Percentiles rank a stretch among this genome's conserved stretches.
phyloP scores from a whole-genome alignment of 345 rosid species.

The Melastoma malabathricum region DNA sequence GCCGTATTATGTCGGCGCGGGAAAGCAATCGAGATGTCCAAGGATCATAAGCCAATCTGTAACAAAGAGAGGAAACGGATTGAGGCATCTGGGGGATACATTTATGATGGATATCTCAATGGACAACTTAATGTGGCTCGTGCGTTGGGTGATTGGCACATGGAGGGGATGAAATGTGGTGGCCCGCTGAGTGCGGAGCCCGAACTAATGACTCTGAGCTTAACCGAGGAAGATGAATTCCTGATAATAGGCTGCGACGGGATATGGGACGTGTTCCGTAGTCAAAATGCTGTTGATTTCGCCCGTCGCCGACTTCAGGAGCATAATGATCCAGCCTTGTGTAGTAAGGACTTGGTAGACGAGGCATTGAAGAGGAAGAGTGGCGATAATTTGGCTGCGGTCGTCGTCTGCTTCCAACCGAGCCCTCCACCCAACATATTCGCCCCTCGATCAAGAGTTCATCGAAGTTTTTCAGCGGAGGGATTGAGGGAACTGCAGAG shows the following conservation, averaged over 20 bases:
- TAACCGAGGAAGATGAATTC: slow-evolving; percentile 68
- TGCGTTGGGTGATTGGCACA: slow-evolving; percentile 86
- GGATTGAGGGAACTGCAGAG: slow-evolving; percentile 69
- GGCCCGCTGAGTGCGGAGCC: slow-evolving; percentile 88
- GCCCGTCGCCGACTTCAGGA: slow-evolving; percentile 73
- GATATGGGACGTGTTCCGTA: slow-evolving; percentile 83
- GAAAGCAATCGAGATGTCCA: slow-evolving; percentile 73
- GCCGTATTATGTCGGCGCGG: slow-evolving; percentile 76
- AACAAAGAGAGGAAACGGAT: slow-evolving; percentile 49
- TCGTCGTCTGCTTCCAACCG: slow-evolving; percentile 65
- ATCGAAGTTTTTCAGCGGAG: slow-evolving; percentile 59
- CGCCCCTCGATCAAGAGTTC: slow-evolving; percentile 53
- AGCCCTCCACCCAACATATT: slow-evolving; percentile 58
- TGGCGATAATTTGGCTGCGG: slow-evolving; percentile 59
- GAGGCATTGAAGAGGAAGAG: slow-evolving; percentile 88
- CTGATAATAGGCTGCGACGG: slow-evolving; percentile 80
- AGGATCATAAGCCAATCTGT: slow-evolving; percentile 76
- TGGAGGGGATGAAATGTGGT: slow-evolving; percentile 72
- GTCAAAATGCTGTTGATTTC: slow-evolving; percentile 84
- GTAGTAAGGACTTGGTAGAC: slow-evolving; percentile 62
- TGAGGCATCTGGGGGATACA: slow-evolving; percentile 60
- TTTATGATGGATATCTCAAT: slow-evolving; percentile 62
- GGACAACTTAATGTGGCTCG: slow-evolving; percentile 79
- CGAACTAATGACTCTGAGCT: slow-evolving; percentile 42
- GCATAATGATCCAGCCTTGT: slow-evolving; percentile 65